Base-by-base conservation (phyloP, 495 filamentous ascomycete species). In the Xylaria venustula region DNA sequence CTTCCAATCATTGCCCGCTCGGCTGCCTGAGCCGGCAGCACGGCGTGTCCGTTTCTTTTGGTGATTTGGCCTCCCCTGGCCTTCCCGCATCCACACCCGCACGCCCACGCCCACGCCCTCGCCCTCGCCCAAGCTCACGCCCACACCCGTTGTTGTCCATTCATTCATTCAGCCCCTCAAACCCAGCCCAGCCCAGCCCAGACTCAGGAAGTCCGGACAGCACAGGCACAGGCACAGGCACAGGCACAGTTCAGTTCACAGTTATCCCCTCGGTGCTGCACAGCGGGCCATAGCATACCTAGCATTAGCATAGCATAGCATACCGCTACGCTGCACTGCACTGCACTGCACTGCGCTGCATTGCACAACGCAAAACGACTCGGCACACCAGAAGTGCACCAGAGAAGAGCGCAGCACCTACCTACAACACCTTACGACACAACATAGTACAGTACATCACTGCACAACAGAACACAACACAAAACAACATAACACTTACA, bases 101-200 rank as follows among this genome's bases (percentile, higher is more conserved):
- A 70, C 51, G 65, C 72, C 69, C 62, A 67, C 73, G 60, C 61
- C 72, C 70, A n/a, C n/a, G n/a, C n/a, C n/a, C n/a, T n/a, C n/a
- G n/a, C n/a, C n/a, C n/a, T n/a, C n/a, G n/a, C n/a, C n/a, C n/a
- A n/a, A n/a, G n/a, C n/a, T n/a, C 64, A 59, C 44, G 46, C 45
- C 50, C 55, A 41, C 34, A 12, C 30, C 12, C 23, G 55, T 49
- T 37, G 30, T n/a, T n/a, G n/a, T n/a, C n/a, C n/a, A n/a, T 25
- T 7, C 26, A 34, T 41, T 8, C 37, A 34, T 41, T 58, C 19
- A 34, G 48, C 41, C 34, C 61, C 58, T 45, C 37, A 45, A 32
- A 34, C 30, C 30, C 30, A 34, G 30, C 54, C 44, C 49, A 59
- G 28, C 19, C 17, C 41, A 15, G 51, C 11, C 26, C n/a, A 22